Conservation (phyloP, 2,329 filamentous ascomycete species). For the Mollisia scopiformis region DNA sequence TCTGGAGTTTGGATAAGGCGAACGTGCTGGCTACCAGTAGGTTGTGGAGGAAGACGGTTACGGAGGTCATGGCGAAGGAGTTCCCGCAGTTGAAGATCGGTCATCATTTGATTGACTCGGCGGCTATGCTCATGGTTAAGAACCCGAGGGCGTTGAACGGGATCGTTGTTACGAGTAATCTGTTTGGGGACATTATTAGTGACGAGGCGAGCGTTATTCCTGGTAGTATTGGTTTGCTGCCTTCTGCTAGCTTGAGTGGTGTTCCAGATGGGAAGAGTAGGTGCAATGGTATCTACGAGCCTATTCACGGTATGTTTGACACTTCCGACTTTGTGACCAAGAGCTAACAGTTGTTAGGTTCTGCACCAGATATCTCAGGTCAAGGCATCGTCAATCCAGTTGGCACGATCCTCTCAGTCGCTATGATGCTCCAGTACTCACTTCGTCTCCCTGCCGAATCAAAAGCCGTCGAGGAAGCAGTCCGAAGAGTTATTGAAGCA, state of each 20-base stretch:
- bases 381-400: constrained; percentile 91
- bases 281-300: constrained; percentile 96
- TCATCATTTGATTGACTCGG: constrained; percentile 92
- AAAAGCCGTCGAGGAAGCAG: constrained; percentile 78
- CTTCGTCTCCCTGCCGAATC: constrained; percentile 79
- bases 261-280: constrained; percentile 83
- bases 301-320: constrained; percentile 76
- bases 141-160: constrained; percentile 87
- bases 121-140: constrained; percentile 98
- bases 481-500: constrained; percentile 76
- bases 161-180: constrained; percentile 87
- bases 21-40: constrained; percentile 91
- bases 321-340: background rate
- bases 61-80: constrained; percentile 83
- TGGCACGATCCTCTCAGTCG: constrained; percentile 87
- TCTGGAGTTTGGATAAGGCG: constrained; percentile 92
- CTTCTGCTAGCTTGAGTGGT: constrained; percentile 83
- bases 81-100: constrained; percentile 84
- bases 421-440: constrained; percentile 96
- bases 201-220: constrained; percentile 96
- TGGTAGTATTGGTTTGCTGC: constrained; percentile 84
- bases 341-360: constrained; percentile 54
- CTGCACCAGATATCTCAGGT: constrained; percentile 90
- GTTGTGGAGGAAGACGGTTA: constrained; percentile 86
- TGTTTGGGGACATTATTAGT: constrained; percentile 95